phyloP scores from a whole-genome alignment of 495 filamentous ascomycete genomes.

The Amniculicola lignicola region DNA sequence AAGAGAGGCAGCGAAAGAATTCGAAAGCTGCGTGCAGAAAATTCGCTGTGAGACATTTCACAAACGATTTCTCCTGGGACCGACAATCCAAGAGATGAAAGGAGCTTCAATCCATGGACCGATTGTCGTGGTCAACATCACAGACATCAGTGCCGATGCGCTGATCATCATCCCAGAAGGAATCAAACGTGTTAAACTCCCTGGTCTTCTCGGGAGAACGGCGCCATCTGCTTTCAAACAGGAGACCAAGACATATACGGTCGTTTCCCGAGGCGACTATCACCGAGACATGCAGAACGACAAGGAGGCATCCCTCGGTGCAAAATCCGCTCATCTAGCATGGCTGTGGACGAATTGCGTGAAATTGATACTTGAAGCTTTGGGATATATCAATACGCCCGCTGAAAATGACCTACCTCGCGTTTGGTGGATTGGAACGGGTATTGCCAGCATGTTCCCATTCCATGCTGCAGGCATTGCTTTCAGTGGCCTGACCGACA shows the following conservation, averaged over 20 bases:
- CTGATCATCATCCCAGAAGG: constrained; percentile 6
- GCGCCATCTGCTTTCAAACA: constrained; percentile 9
- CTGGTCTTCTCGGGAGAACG: constrained; percentile 2
- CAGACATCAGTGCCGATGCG: constrained; percentile 11
- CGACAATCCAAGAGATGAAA: constrained; percentile 7
- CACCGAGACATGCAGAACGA: no score
- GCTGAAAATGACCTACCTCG: constrained; percentile 4
- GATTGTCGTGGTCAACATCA: constrained; percentile 19
- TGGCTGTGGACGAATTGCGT: constrained; percentile 20
- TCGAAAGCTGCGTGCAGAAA: neutral
- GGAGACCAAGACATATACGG: neutral
- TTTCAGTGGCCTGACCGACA: neutral
- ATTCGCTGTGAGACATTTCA: neutral
- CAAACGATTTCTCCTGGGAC: neutral
- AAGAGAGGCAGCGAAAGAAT: neutral
- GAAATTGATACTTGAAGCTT: constrained; percentile 5
- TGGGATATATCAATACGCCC: neutral
- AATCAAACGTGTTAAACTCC: neutral
- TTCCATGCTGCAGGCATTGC: constrained; percentile 27
- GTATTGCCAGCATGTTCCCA: constrained; percentile 19
- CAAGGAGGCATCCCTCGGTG: neutral
- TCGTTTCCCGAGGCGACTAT: no score
- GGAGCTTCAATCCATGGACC: neutral
- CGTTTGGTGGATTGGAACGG: constrained; percentile 26
- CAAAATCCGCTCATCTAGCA: constrained; percentile 3